A percentile compares a stretch with the other conserved stretches of the same genome.
Evolutionary conservation across 1,284 basidiomycete species (phyloP).

Genomic region (Inonotus obliquus): DNA sequence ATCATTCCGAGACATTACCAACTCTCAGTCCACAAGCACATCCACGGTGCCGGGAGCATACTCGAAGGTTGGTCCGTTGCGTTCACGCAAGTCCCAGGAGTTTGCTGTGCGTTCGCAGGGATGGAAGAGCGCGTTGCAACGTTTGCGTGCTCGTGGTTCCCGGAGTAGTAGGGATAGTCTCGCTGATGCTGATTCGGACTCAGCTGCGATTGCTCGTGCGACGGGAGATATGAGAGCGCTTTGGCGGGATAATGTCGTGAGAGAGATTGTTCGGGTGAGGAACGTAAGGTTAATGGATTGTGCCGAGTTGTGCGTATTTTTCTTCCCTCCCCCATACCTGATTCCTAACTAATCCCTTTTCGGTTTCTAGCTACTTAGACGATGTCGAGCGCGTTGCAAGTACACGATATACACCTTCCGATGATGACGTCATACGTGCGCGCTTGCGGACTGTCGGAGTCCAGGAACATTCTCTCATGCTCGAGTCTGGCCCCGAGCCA

Average conservation of each 20-base stretch:
- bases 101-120: slow-evolving; percentile 30
- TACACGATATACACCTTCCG: slow-evolving; percentile 57
- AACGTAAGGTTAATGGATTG: slow-evolving; percentile 55
- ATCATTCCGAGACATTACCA: not conserved
- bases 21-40: not conserved
- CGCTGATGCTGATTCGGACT: slow-evolving; percentile 35
- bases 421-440: slow-evolving; percentile 68
- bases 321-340: slow-evolving; percentile 29
- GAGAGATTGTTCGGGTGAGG: slow-evolving; percentile 46
- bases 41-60: not conserved
- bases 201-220: slow-evolving; percentile 52
- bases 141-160: slow-evolving; percentile 16
- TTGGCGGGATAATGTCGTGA: slow-evolving; percentile 58
- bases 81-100: slow-evolving; percentile 20
- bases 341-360: slow-evolving; percentile 11
- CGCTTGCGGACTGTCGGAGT: slow-evolving; percentile 46
- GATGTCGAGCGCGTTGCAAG: slow-evolving; percentile 61
- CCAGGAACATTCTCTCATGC: slow-evolving; percentile 32
- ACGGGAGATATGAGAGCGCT: slow-evolving; percentile 58
- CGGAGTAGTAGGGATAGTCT: slow-evolving; percentile 3
- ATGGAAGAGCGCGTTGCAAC: slow-evolving; percentile 24
- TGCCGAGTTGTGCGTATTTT: slow-evolving; percentile 59
- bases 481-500: slow-evolving; percentile 26
- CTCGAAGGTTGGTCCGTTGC: not conserved
- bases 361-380: slow-evolving; percentile 41